A percentile compares a stretch with the other conserved stretches of the same genome.
Conservation (phyloP, 768 basidiomycete genomes). For the Fistulinella prunicolor region DNA sequence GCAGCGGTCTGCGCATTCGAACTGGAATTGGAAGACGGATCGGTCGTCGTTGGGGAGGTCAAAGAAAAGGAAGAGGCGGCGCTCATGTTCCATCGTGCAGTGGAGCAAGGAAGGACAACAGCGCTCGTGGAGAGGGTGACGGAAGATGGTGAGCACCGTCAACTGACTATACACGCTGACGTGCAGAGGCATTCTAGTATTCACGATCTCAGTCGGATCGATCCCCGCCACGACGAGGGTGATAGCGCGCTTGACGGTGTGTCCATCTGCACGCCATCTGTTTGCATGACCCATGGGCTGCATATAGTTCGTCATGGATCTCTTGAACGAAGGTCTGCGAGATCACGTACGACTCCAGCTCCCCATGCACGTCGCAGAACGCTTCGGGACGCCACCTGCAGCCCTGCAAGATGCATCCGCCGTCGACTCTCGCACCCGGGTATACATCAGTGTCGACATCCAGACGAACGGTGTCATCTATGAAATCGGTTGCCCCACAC, state of each 20-base stretch:
- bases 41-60: constrained; percentile 41
- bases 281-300: not conserved
- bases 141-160: constrained; percentile 44
- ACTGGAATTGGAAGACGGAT: constrained; percentile 43
- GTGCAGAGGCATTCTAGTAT: constrained; percentile 35
- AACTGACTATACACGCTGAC: not conserved
- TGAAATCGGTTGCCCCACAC: constrained; percentile 43
- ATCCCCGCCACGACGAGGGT: constrained; percentile 44
- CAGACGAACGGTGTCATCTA: constrained; percentile 48
- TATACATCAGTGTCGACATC: constrained; percentile 43
- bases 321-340: constrained; percentile 46
- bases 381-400: constrained; percentile 49
- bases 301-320: constrained; percentile 48
- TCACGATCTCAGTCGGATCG: constrained; percentile 56
- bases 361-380: constrained; percentile 46
- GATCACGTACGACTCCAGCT: constrained; percentile 55
- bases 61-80: constrained; percentile 48
- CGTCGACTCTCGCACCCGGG: constrained; percentile 31
- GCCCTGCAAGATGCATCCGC: constrained; percentile 34
- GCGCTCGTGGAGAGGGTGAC: constrained; percentile 49
- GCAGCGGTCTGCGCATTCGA: constrained; percentile 56
- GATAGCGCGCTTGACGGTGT: constrained; percentile 41
- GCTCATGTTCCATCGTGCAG: constrained; percentile 40
- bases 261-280: constrained; percentile 3
- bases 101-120: constrained; percentile 38